Conservation (phyloP, 106 monocot species). For the Dendrobium officinale region DNA sequence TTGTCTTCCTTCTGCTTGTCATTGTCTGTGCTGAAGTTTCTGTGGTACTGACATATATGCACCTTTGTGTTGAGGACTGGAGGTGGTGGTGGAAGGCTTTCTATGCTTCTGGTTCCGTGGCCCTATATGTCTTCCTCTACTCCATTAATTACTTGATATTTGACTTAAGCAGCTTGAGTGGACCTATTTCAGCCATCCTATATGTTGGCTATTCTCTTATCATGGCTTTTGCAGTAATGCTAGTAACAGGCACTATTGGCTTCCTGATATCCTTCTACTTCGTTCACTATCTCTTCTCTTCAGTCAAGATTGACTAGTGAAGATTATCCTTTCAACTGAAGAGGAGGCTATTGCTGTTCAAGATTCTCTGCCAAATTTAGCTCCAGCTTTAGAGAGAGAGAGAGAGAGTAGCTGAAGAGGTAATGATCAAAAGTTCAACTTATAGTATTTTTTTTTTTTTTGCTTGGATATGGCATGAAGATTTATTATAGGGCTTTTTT, state of each 20-base stretch:
- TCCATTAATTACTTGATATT: slow-evolving; percentile 28
- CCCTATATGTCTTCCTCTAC: slow-evolving; percentile 23
- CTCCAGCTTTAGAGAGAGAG: too few species aligned
- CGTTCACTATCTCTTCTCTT: slow-evolving; percentile 25
- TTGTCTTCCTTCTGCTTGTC: slow-evolving; percentile 20
- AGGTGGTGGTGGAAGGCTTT: slow-evolving; percentile 39
- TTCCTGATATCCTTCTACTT: slow-evolving; percentile 22
- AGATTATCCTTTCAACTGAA: too few species aligned
- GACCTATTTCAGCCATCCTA: slow-evolving; percentile 17
- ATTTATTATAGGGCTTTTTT: not conserved
- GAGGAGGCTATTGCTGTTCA: not conserved
- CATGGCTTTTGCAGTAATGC: slow-evolving; percentile 23
- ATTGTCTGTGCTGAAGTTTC: slow-evolving; percentile 28
- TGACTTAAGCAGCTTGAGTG: slow-evolving; percentile 26
- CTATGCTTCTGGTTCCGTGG: slow-evolving; percentile 25
- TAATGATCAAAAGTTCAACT: not conserved
- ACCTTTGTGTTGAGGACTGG: slow-evolving; percentile 27
- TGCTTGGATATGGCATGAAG: slow-evolving; percentile 4
- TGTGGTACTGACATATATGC: slow-evolving; percentile 23
- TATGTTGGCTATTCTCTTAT: slow-evolving; percentile 23
- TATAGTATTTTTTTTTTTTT: not conserved
- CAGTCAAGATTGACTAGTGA: slow-evolving; percentile 24
- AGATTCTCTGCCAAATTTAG: too few species aligned
- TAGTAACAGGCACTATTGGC: slow-evolving; percentile 16
- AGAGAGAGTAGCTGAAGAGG: not conserved